Evolutionary conservation across 257 asterid genomes (phyloP), one percentile per base, ranked within the genome.

Genomic region (Marsdenia floribunda): DNA sequence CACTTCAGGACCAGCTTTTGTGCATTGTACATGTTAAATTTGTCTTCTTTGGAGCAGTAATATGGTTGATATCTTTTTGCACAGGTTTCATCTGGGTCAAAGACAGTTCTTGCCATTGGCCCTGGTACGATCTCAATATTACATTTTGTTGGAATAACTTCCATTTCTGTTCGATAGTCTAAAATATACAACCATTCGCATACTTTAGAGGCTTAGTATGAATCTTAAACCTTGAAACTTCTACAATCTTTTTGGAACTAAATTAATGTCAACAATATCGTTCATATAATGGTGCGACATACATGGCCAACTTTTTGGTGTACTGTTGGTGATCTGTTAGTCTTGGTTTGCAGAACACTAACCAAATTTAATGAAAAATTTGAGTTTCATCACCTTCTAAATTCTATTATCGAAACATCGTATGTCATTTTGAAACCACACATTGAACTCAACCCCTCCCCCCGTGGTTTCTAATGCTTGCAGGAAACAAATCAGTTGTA

Each of bases 1-100:
- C 33, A 61, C 47, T n/a, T 33, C 59, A 11, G 26, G 69, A 55
- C 42, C 55, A 57, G 29, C n/a, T 38, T 55, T 14, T 33, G 14
- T 22, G 38, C 61, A 38, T 55, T 18, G 21, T 22, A 54, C 61
- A 3, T 26, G 65, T 21, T 33, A 16, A 9, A 33, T 63, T 12
- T 15, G 38, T 47, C 74, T 40, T 57, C 4, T 24, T 54, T 42
- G 72, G 24, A 19, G 47, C 15, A 26, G 68, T 9, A 35, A 21
- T 65, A 15, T 0, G 29, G 29, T 55, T 26, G 22, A 16, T 54
- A 19, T 60, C 44, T 52, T 52, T 79, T 79, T 71, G 2, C 54
- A 73, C 84, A 94, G 99, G 92, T 92, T 73, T 75, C 96, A 58
- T 91, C 99, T 75, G 99, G 99, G 57, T 90, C 99, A 59, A 92